phyloP scores from a whole-genome alignment of 2,329 filamentous ascomycete species.

The Escovopsis weberi region DNA sequence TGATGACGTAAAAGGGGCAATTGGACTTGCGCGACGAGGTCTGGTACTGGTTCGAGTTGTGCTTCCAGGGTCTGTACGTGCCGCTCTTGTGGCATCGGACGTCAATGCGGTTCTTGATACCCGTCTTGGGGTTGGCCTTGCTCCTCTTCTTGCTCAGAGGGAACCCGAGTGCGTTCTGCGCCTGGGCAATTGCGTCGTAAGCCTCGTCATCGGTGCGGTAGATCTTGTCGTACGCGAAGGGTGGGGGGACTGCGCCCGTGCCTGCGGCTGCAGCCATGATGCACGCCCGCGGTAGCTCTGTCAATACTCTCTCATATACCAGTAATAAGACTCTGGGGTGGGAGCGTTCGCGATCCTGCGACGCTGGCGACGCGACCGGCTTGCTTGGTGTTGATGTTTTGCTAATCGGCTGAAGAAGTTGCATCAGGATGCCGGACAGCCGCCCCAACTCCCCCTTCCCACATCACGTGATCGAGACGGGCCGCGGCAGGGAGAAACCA shows the following conservation, averaged over 20 bases:
- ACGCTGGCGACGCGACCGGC: background rate
- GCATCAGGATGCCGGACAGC: background rate
- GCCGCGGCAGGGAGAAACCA: background rate
- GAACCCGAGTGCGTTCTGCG: background rate
- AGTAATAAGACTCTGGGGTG: background rate
- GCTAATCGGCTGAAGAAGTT: background rate
- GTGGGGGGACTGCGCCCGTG: background rate
- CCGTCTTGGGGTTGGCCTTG: background rate
- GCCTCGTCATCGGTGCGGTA: constrained; percentile 1
- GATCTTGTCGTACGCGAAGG: background rate
- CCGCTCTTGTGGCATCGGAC: constrained; percentile 1
- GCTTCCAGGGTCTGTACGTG: background rate
- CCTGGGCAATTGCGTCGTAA: background rate
- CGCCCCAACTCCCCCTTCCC: background rate
- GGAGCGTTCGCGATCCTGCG: background rate
- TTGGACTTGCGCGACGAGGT: background rate
- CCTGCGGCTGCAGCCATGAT: background rate
- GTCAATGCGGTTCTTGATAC: background rate
- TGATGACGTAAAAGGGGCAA: background rate
- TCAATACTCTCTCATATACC: background rate
- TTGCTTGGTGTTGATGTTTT: constrained; percentile 1
- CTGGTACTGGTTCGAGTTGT: background rate
- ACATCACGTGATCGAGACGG: background rate
- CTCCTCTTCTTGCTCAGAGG: background rate
- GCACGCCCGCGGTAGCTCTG: background rate